These are phyloP conservation scores for Yamadazyma pseudoaaseri DNA, from an alignment of 1,139 yeast genomes.

Conservation along the genomic window DNA sequence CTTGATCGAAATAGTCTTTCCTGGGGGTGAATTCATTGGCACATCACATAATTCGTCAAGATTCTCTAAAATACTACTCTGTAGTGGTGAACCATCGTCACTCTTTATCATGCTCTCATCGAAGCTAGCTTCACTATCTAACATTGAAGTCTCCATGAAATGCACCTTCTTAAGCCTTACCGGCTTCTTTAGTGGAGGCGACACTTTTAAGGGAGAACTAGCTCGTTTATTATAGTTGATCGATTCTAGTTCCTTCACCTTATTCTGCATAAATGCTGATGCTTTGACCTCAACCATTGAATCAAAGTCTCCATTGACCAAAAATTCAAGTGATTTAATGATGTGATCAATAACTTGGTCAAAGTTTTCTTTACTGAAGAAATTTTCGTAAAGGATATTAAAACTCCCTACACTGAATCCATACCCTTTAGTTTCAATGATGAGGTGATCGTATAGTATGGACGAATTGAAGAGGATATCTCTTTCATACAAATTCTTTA, in stretches of 20 bases:
- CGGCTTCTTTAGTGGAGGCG: conserved; percentile 23
- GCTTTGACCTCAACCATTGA: conserved; percentile 30
- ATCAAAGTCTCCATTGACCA: conserved; percentile 41
- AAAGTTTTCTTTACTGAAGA: conserved; percentile 3
- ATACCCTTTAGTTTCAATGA: conserved; percentile 27
- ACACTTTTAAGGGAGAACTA: conserved; percentile 29
- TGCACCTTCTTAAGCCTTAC: conserved; percentile 29
- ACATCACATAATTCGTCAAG: conserved; percentile 29
- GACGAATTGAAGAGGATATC: conserved; percentile 59
- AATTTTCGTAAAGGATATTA: conserved; percentile 9
- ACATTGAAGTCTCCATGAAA: conserved; percentile 12
- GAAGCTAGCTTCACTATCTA: conserved; percentile 30
- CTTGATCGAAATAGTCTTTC: conserved; percentile 5
- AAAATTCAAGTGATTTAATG: conserved; percentile 21
- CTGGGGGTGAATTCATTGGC: conserved; percentile 32
- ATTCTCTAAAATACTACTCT: conserved; percentile 18
- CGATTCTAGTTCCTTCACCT: conserved; percentile 17
- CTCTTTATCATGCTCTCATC: conserved; percentile 20
- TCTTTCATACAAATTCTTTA: conserved; percentile 48
- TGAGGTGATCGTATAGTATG: conserved; percentile 41
- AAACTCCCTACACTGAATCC: conserved; percentile 20
- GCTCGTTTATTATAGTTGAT: conserved; percentile 19
- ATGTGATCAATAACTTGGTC: conserved; percentile 11
- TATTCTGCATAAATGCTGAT: conserved; percentile 29
- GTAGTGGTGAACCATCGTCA: conserved; percentile 27